Evolutionary conservation across 129 eudicot genomes (phyloP), one percentile per base, ranked within the genome.

Genomic region (Dittrichia graveolens): DNA sequence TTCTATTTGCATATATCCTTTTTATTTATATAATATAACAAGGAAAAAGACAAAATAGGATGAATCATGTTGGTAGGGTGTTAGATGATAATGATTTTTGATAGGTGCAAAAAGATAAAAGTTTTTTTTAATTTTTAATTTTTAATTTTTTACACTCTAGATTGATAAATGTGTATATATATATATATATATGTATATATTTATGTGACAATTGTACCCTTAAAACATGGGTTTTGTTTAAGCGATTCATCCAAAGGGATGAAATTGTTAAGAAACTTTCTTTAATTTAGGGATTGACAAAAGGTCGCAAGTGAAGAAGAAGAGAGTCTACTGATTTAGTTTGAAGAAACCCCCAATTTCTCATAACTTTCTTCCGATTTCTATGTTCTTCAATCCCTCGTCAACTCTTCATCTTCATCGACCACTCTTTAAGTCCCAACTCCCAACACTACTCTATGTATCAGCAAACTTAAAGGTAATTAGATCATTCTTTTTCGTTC

Each of bases 281-380:
- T 24, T n/a, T n/a, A 16, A 35, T 71, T 71, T 71, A 57, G 76
- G 56, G 76, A 58, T 71, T 71, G 54, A 71, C 67, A 71, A 71
- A 57, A 71, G 58, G 45, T 43, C 8, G n/a, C 65, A 57, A 71
- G 76, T 71, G 67, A 71, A 71, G 42, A 24, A 24, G 67, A 71
- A 71, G 42, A n/a, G 67, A 71, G 65, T 70, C 62, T 41, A 18
- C 53, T 56, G 76, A 40, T 65, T 55, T 41, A 43, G 65, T 16
- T 11, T 43, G 3, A 7, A 5, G 1, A 24, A 35, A 46, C 10
- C 69, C 78, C 71, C 52, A 41, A 73, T 11, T 43, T 71, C 73
- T 31, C 53, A 31, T 5, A 10, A 11, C 43, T n/a, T 45, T 71
- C 65, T 16, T 42, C 39, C 69, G 10, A 16, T 59, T 60, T 60